Evolutionary conservation across 495 filamentous ascomycete species (phyloP).

Genomic region (Aspergillus cristatus): DNA sequence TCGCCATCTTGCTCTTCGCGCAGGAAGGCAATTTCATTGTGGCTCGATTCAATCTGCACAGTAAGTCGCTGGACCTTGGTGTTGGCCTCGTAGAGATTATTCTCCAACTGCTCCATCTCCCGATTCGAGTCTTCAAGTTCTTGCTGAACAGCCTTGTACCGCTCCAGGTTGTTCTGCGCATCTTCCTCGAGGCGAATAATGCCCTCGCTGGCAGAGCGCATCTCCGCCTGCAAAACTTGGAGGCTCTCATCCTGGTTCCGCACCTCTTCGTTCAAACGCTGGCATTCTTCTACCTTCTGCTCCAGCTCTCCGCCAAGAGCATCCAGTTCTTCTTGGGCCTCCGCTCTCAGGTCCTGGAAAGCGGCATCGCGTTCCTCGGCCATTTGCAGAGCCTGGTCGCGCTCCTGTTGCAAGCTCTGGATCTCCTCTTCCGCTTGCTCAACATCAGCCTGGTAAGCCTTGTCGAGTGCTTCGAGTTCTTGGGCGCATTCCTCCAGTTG

Average conservation of each 20-base stretch:
- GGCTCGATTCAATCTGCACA: conserved; percentile 85
- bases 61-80: conserved; percentile 76
- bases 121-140: conserved; percentile 66
- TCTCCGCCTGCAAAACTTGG: conserved; percentile 75
- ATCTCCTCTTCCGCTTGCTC: conserved; percentile 71
- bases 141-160: conserved; percentile 63
- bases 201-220: conserved; percentile 79
- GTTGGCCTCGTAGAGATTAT: conserved; percentile 66
- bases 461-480: conserved; percentile 56
- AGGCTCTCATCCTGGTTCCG: conserved; percentile 59
- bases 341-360: conserved; percentile 66
- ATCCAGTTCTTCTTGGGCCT: conserved; percentile 78
- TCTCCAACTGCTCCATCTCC: conserved; percentile 69
- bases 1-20: conserved; percentile 95
- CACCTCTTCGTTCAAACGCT: conserved; percentile 56
- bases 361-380: conserved; percentile 73
- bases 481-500: conserved; percentile 60
- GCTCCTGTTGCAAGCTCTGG: conserved; percentile 70
- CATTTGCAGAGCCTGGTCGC: conserved; percentile 72
- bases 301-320: conserved; percentile 72
- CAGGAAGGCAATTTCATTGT: conserved; percentile 89
- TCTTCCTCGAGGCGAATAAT: conserved; percentile 83
- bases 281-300: conserved; percentile 60
- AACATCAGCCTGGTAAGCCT: conserved; percentile 64
- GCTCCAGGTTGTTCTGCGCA: conserved; percentile 54